A percentile compares a stretch with the other conserved stretches of the same genome.
These are phyloP conservation scores for Groenewaldozyma auringiensis DNA, from an alignment of 1,139 yeast species.

Conservation along the genomic window DNA sequence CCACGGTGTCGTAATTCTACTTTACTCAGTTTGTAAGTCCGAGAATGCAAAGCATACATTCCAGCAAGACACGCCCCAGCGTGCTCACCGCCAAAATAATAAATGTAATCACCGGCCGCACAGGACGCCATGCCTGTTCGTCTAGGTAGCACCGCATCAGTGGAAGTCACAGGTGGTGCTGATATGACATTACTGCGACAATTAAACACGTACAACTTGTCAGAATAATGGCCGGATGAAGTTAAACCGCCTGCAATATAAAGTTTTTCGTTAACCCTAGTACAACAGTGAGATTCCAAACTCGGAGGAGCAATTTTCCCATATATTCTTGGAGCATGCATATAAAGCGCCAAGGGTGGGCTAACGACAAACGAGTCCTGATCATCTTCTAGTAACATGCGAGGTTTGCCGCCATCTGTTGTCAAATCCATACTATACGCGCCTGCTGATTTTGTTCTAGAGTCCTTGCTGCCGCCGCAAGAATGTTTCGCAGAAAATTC, in stretches of 20 bases:
- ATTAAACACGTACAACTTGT: constrained; percentile 18
- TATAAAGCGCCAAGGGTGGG: constrained; percentile 19
- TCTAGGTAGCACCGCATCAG: constrained; percentile 18
- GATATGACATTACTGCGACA: constrained; percentile 17
- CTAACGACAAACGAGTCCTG: constrained; percentile 9
- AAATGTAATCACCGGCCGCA: constrained; percentile 14
- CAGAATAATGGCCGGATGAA: constrained; percentile 13
- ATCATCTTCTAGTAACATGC: neutral
- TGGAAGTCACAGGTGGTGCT: constrained; percentile 8
- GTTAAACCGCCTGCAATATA: constrained; percentile 22
- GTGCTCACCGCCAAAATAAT: constrained; percentile 21
- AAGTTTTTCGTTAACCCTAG: constrained; percentile 14
- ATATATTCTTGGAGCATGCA: constrained; percentile 20
- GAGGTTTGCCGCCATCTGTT: neutral
- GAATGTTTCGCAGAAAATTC: neutral
- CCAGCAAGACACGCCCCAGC: constrained; percentile 12
- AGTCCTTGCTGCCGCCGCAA: constrained; percentile 1
- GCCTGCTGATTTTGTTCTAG: neutral
- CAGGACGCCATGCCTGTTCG: constrained; percentile 17
- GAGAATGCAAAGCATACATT: constrained; percentile 16
- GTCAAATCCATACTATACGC: neutral
- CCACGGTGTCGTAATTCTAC: constrained; percentile 9
- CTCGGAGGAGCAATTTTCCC: constrained; percentile 22
- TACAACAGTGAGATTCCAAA: constrained; percentile 18
- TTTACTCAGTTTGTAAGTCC: constrained; percentile 12